Base-by-base conservation (phyloP, 768 basidiomycete genomes). In the Leccinum variicolor region DNA sequence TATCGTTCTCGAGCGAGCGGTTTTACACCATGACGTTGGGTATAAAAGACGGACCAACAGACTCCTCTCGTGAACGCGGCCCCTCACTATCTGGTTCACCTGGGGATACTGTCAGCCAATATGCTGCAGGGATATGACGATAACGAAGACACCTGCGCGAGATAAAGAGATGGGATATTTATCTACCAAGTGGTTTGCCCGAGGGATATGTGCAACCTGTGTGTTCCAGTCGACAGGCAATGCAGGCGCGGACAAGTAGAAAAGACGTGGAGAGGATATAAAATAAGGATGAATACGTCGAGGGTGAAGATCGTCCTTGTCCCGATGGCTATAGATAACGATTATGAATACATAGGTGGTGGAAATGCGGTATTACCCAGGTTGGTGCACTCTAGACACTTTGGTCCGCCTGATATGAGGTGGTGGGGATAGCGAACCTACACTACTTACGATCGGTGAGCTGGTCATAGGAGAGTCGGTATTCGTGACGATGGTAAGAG, bases 41-140 rank as follows among this genome's bases (percentile, higher is more conserved):
- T 15, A 36, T 36, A 36, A 15, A 36, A 36, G 13, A 17, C 15
- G 15, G 34, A 17, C 34, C 15, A 36, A 17, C 34, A 36, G 17
- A 36, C 34, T 14, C 15, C 15, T 5, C 3, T 7, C 0, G 34
- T 17, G 8, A 29, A 14, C 17, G 50, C 2, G 55, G 54, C 5
- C 15, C 25, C 15, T 26, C 19, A 53, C 1, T 14, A 36, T 34
- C 19, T 51, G 53, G 52, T 58, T 64, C 46, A 8, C 43, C 46
- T 28, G 43, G 8, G 50, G 48, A n/a, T 58, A 57, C 6, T 64
- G 62, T 54, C 59, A 61, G 33, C 21, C 63, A 1, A 49, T 65
- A 8, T 58, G 59, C 36, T 65, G 63, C 34, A 6, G 63, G 63
- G 55, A 4, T 56, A 29, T 25, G 56, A n/a, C 14, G 63, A 64